Evolutionary conservation across 352 stramenopile species (phyloP).

Genomic region (Aphanomyces euteiches): DNA sequence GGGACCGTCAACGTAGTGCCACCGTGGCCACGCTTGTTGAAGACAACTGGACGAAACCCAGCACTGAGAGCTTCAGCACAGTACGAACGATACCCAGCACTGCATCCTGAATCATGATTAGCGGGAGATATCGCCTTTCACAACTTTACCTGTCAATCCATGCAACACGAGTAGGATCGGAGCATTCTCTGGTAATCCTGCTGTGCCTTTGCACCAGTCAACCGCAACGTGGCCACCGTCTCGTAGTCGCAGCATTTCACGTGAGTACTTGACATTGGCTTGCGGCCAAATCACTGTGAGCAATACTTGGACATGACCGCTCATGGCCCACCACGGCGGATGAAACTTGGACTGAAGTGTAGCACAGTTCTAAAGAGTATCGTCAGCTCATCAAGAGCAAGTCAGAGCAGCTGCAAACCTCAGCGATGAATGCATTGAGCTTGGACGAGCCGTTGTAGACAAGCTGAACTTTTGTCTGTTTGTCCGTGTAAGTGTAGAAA

Average conservation of each 20-base stretch:
- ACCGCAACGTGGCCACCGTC: constrained; percentile 65
- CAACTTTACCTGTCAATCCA: constrained; percentile 45
- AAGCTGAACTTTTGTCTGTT: constrained; percentile 15
- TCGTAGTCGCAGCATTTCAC: constrained; percentile 51
- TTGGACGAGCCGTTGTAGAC: constrained; percentile 42
- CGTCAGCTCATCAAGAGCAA: not conserved
- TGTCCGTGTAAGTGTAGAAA: constrained; percentile 15
- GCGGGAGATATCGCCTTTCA: too few species aligned
- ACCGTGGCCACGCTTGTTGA: constrained; percentile 81
- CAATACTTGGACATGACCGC: constrained; percentile 63
- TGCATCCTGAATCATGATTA: constrained; percentile 39
- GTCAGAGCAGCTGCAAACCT: constrained; percentile 33
- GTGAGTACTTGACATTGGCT: constrained; percentile 47
- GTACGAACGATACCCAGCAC: constrained; percentile 53
- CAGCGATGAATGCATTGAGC: constrained; percentile 63
- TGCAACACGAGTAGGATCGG: constrained; percentile 68
- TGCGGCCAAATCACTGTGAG: constrained; percentile 72
- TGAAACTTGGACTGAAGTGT: constrained; percentile 16
- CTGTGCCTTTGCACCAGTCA: constrained; percentile 58
- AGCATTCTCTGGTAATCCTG: constrained; percentile 31
- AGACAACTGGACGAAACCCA: constrained; percentile 75
- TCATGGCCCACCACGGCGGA: constrained; percentile 70
- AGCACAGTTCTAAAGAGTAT: constrained; percentile 13
- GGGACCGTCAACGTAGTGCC: constrained; percentile 56
- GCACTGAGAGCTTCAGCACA: constrained; percentile 54